phyloP scores from a whole-genome alignment of 1,284 basidiomycete species.

The Ustilago cynodontis region DNA sequence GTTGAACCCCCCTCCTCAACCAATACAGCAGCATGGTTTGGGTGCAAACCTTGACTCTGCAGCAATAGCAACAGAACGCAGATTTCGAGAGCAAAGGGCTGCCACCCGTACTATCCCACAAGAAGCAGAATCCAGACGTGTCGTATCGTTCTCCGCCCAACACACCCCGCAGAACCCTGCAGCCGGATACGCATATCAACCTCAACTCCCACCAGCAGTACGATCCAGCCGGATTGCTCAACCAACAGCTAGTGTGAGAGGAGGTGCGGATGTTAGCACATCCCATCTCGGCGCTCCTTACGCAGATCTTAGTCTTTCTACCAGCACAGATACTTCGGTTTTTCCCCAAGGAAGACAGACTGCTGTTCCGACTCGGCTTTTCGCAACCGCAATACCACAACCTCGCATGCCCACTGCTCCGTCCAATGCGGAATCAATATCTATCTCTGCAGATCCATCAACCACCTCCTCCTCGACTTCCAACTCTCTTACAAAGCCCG shows the following conservation, averaged over 20 bases:
- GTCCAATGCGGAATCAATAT: neutral
- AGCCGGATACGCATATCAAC: neutral
- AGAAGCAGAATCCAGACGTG: neutral
- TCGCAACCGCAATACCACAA: neutral
- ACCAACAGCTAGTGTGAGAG: neutral
- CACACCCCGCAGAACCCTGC: neutral
- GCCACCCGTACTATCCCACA: neutral
- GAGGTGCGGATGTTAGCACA: neutral
- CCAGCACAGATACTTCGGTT: neutral
- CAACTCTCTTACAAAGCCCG: neutral
- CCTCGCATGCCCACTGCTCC: too few species aligned
- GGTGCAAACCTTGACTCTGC: constrained; percentile 26
- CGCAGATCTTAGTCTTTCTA: neutral
- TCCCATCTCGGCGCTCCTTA: constrained; percentile 4
- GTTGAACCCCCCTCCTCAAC: neutral
- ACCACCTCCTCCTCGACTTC: neutral
- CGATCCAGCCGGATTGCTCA: neutral
- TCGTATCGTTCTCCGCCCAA: neutral
- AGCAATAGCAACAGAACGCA: constrained; percentile 19
- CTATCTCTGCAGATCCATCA: neutral
- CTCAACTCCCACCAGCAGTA: neutral
- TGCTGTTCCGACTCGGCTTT: neutral
- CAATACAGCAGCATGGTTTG: neutral
- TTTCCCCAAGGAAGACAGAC: neutral
- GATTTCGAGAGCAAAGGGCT: constrained; percentile 15